Conservation (phyloP, 805 yeast genomes). For the Candida parachauliodes region DNA sequence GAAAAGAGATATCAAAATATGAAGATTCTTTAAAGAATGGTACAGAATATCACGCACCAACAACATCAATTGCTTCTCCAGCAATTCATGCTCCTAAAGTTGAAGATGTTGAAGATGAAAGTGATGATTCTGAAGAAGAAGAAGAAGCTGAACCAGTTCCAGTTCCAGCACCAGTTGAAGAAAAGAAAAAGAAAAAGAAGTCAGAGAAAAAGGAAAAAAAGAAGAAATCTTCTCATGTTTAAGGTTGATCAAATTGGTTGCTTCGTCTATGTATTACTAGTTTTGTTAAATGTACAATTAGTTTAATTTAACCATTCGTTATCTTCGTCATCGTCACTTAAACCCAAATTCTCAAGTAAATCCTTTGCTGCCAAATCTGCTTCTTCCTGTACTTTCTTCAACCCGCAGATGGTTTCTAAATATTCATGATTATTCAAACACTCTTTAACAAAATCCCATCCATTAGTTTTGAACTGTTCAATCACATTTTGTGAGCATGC, state of each 20-base stretch:
- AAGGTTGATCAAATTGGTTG: background rate
- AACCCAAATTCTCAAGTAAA: slow-evolving; percentile 2
- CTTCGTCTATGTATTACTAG: slow-evolving; percentile 2
- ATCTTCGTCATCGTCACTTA: slow-evolving; percentile 3
- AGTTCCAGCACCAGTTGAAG: background rate
- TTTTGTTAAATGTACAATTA: background rate
- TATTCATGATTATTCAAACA: slow-evolving; percentile 67
- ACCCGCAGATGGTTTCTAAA: slow-evolving; percentile 77
- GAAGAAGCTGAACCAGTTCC: slow-evolving; percentile 1
- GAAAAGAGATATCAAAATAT: slow-evolving; percentile 33
- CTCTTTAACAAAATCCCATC: slow-evolving; percentile 77
- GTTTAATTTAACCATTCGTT: slow-evolving; percentile 1
- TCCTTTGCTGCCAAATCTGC: slow-evolving; percentile 49
- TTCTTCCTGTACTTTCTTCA: slow-evolving; percentile 64
- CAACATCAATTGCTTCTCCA: background rate
- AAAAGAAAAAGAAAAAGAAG: slow-evolving; percentile 18
- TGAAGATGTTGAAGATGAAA: slow-evolving; percentile 8
- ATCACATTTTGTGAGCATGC: slow-evolving; percentile 74
- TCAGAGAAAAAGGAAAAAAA: slow-evolving; percentile 28
- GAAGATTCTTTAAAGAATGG: slow-evolving; percentile 23
- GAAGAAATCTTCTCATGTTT: slow-evolving; percentile 7
- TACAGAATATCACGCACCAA: slow-evolving; percentile 8
- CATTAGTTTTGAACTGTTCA: slow-evolving; percentile 44
- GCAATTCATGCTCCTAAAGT: slow-evolving; percentile 3
- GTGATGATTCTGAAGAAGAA: slow-evolving; percentile 5